Conservation (phyloP, 202 grass and related monocot species). For the Dendrocalamus latiflorus region DNA sequence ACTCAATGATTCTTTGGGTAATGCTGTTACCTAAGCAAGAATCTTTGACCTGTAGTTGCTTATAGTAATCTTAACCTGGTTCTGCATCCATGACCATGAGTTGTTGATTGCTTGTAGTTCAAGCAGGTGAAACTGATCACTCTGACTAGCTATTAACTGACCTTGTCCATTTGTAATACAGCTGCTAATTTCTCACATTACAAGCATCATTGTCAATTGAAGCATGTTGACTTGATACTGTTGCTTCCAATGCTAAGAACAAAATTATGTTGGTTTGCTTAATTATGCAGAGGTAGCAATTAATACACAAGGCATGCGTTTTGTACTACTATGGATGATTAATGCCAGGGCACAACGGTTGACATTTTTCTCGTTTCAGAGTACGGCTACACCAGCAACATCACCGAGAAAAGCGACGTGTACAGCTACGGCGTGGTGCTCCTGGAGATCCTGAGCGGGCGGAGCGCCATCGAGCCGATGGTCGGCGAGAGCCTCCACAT, state of each 20-base stretch:
- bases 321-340: background rate
- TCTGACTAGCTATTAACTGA: conserved; percentile 14
- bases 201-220: conserved; percentile 4
- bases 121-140: conserved; percentile 22
- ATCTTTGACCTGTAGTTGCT: conserved; percentile 42
- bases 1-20: background rate
- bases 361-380: conserved; percentile 40
- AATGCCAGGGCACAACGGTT: background rate
- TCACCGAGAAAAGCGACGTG: conserved; percentile 92
- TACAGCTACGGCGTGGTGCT: conserved; percentile 95
- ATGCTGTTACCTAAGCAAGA: conserved; percentile 23
- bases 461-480: conserved; percentile 70
- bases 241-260: background rate
- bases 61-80: conserved; percentile 31
- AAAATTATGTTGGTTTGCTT: background rate
- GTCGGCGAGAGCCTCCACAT: conserved; percentile 70
- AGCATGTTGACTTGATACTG: background rate
- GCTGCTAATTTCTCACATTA: conserved; percentile 8
- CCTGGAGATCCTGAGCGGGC: conserved; percentile 78
- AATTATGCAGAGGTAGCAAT: background rate
- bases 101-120: conserved; percentile 24
- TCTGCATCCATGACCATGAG: conserved; percentile 24
- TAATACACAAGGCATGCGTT: background rate
- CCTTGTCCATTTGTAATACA: background rate
- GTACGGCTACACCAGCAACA: conserved; percentile 85